phyloP scores from a whole-genome alignment of 2,329 filamentous ascomycete genomes.

The Arachnopeziza araneosa region DNA sequence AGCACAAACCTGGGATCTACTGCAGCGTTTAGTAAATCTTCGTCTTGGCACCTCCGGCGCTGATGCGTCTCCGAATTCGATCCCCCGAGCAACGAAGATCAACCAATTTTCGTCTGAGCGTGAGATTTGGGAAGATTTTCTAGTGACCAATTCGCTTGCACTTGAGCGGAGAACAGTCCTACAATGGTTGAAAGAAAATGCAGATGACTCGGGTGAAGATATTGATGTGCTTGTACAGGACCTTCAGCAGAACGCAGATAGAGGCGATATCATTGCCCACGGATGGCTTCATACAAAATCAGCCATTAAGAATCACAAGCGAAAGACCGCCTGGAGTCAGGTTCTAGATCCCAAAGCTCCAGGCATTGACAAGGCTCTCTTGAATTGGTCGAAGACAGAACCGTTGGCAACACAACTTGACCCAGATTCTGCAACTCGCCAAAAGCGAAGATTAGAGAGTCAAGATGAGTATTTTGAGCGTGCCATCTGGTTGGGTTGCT shows the following conservation, averaged over 20 bases:
- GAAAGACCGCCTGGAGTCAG: slow-evolving; percentile 61
- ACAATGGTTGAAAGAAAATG: slow-evolving; percentile 79
- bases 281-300: slow-evolving; percentile 91
- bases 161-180: slow-evolving; percentile 75
- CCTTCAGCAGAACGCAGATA: slow-evolving; percentile 68
- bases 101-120: slow-evolving; percentile 53
- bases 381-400: slow-evolving; percentile 53
- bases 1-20: slow-evolving; percentile 83
- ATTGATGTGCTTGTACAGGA: slow-evolving; percentile 73
- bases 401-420: slow-evolving; percentile 81
- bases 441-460: slow-evolving; percentile 68
- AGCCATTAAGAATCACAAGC: slow-evolving; percentile 85
- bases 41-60: slow-evolving; percentile 45
- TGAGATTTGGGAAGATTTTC: slow-evolving; percentile 67
- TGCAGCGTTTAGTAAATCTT: slow-evolving; percentile 58
- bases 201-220: slow-evolving; percentile 59
- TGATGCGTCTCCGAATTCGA: not conserved
- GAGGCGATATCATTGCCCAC: slow-evolving; percentile 75
- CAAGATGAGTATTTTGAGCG: slow-evolving; percentile 86
- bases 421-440: slow-evolving; percentile 80
- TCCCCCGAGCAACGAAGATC: slow-evolving; percentile 19
- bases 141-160: slow-evolving; percentile 66
- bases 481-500: slow-evolving; percentile 89
- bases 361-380: slow-evolving; percentile 49
- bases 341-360: slow-evolving; percentile 58